phyloP scores from a whole-genome alignment of 768 basidiomycete genomes.

The Epithele typhae region DNA sequence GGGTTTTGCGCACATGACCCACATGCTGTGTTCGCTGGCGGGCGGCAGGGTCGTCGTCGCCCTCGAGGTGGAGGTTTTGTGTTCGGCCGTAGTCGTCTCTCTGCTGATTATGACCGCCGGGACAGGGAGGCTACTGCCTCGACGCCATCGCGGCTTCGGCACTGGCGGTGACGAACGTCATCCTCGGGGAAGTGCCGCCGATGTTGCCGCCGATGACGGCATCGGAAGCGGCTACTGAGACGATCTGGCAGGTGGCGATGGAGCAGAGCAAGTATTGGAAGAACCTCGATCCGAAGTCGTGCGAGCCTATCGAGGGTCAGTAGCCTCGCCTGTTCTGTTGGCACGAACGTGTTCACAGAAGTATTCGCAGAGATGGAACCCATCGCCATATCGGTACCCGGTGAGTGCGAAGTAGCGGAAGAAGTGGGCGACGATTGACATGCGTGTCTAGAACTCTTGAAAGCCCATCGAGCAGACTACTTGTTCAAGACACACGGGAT shows the following conservation, averaged over 20 bases:
- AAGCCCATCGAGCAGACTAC: slow-evolving; percentile 82
- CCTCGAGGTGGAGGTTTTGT: slow-evolving; percentile 63
- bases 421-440: neutral
- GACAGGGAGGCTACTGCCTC: slow-evolving; percentile 96
- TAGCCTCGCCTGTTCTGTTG: neutral
- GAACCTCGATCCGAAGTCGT: slow-evolving; percentile 72
- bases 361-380: slow-evolving; percentile 53
- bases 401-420: slow-evolving; percentile 31
- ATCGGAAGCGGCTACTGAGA: slow-evolving; percentile 79
- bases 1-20: slow-evolving; percentile 98
- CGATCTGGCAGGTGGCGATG: slow-evolving; percentile 81
- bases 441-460: slow-evolving; percentile 64
- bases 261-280: slow-evolving; percentile 94
- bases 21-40: slow-evolving; percentile 89
- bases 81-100: too few species aligned
- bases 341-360: neutral
- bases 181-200: slow-evolving; percentile 87
- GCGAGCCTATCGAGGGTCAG: slow-evolving; percentile 77
- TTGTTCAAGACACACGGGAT: slow-evolving; percentile 73
- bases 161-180: slow-evolving; percentile 77
- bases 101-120: too few species aligned
- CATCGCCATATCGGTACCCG: slow-evolving; percentile 64
- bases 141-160: slow-evolving; percentile 85
- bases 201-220: slow-evolving; percentile 70
- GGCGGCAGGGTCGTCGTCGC: slow-evolving; percentile 88